A percentile compares a stretch with the other conserved stretches of the same genome.
Conservation (phyloP, 2,329 filamentous ascomycete genomes). For the Pseudogymnoascus sp. region DNA sequence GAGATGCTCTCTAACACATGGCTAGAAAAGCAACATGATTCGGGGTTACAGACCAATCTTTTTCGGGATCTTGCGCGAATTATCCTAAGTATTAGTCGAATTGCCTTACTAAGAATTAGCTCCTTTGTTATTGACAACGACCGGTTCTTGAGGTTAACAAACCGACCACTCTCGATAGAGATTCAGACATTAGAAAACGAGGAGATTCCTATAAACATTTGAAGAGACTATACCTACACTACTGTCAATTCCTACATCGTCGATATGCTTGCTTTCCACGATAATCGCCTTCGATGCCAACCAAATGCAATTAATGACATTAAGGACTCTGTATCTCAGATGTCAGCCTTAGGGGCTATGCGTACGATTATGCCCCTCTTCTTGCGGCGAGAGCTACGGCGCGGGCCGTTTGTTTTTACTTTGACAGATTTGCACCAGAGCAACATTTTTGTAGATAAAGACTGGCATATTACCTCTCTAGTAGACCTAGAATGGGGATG, state of each 20-base stretch:
- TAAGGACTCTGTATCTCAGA: constrained; percentile 27
- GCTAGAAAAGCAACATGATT: constrained; percentile 21
- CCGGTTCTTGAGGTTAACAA: no score
- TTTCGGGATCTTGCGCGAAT: constrained; percentile 25
- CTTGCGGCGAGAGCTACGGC: constrained; percentile 18
- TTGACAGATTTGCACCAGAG: constrained; percentile 36
- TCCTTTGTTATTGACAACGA: no score
- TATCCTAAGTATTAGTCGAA: constrained; percentile 21
- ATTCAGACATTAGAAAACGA: no score
- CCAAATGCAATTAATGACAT: constrained; percentile 26
- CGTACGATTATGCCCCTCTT: constrained; percentile 23
- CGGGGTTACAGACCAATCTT: constrained; percentile 18
- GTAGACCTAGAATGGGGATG: constrained; percentile 33
- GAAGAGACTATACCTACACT: no score
- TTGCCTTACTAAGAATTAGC: constrained; percentile 20
- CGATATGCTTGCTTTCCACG: no score
- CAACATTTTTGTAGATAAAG: constrained; percentile 34
- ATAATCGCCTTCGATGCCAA: no score
- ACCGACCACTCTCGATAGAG: no score
- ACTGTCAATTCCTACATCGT: no score
- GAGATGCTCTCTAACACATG: constrained; percentile 27
- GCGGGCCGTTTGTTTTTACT: constrained; percentile 30
- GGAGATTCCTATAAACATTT: no score
- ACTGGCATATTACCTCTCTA: constrained; percentile 28
- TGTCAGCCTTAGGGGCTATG: constrained; percentile 28